Percentiles rank a stretch among this genome's conserved stretches.
phyloP scores from a whole-genome alignment of 2,329 filamentous ascomycete species.

The Ophiosphaerella korrae region DNA sequence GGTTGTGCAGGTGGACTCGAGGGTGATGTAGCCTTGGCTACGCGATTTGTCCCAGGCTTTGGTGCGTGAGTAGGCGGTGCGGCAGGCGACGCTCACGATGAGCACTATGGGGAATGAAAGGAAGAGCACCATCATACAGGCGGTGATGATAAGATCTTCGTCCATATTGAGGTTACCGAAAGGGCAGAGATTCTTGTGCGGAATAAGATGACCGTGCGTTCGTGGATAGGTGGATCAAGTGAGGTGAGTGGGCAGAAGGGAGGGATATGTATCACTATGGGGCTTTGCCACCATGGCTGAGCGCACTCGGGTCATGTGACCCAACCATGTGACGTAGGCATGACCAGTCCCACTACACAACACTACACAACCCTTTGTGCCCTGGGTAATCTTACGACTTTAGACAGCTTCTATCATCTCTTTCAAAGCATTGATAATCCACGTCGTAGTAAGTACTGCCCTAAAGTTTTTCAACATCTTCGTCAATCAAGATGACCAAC shows the following conservation, averaged over 20 bases:
- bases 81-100: constrained; percentile 27
- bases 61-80: constrained; percentile 37
- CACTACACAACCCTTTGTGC: no score
- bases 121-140: constrained; percentile 30
- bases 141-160: constrained; percentile 34
- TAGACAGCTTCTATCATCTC: no score
- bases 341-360: no score
- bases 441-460: no score
- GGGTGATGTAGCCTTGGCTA: constrained; percentile 26
- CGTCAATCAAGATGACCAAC: no score
- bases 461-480: no score
- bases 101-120: constrained; percentile 30
- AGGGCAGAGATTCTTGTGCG: background rate
- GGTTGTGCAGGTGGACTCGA: constrained; percentile 25
- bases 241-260: background rate
- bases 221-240: background rate
- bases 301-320: no score
- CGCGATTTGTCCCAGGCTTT: constrained; percentile 39
- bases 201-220: background rate
- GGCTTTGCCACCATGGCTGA: no score
- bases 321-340: no score
- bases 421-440: no score
- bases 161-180: constrained; percentile 23
- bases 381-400: no score
- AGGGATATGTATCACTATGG: background rate